Percentiles rank a stretch among this genome's conserved stretches.
Evolutionary conservation across 1,139 yeast genomes (phyloP).

Genomic region (Suhomyces taliae): DNA sequence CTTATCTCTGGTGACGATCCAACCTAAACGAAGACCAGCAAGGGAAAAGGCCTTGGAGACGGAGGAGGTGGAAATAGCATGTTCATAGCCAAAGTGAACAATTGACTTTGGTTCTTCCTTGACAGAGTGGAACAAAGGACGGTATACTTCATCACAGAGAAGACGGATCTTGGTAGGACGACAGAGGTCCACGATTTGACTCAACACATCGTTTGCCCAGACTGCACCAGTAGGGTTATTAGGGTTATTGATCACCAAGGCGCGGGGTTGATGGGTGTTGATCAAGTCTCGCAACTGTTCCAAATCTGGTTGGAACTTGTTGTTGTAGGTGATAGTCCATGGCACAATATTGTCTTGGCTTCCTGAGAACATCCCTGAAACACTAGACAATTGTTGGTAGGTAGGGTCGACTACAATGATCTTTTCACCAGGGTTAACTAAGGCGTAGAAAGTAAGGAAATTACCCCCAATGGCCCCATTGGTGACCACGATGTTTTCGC

Average conservation of each 20-base stretch:
- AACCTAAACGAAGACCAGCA: conserved; percentile 58
- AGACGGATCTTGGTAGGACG: conserved; percentile 31
- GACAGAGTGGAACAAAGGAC: conserved; percentile 51
- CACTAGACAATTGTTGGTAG: conserved; percentile 53
- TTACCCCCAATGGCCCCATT: conserved; percentile 64
- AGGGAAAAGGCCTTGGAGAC: conserved; percentile 56
- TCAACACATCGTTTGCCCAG: conserved; percentile 35
- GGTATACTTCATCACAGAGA: conserved; percentile 56
- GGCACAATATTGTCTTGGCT: conserved; percentile 32
- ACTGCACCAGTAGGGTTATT: conserved; percentile 57
- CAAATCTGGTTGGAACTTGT: conserved; percentile 40
- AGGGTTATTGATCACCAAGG: conserved; percentile 53
- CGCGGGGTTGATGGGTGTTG: conserved; percentile 35
- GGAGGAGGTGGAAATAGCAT: conserved; percentile 51
- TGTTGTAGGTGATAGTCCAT: conserved; percentile 32
- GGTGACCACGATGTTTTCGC: conserved; percentile 45
- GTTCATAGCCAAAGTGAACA: conserved; percentile 42
- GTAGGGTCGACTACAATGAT: conserved; percentile 52
- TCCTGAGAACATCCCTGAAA: conserved; percentile 51
- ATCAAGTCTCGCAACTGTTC: conserved; percentile 29
- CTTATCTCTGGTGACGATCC: conserved; percentile 45
- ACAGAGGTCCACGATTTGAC: conserved; percentile 42
- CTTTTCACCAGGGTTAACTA: conserved; percentile 50
- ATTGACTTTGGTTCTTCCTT: conserved; percentile 37
- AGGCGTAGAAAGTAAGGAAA: conserved; percentile 46